Evolutionary conservation across 345 rosid genomes (phyloP).

Genomic region (Citrus reticulata): DNA sequence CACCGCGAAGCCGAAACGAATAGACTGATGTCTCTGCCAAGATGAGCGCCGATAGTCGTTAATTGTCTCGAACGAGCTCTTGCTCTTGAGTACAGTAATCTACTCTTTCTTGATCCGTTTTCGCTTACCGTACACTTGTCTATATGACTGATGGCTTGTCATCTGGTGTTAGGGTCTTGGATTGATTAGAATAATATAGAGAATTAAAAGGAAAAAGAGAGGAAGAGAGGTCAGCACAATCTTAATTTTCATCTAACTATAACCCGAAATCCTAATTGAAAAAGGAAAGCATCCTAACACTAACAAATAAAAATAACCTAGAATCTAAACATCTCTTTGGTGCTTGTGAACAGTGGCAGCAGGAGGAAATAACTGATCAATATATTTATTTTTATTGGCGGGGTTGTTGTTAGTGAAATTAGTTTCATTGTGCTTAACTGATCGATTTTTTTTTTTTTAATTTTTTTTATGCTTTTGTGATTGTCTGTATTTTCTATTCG

Average conservation of each 20-base stretch:
- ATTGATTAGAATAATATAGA: too few relatives aligned
- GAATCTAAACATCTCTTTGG: background rate
- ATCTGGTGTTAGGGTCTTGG: too few relatives aligned
- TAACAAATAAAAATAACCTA: too few relatives aligned
- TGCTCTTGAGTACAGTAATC: background rate
- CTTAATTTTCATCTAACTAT: too few relatives aligned
- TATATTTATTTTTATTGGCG: background rate
- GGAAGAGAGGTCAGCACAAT: too few relatives aligned
- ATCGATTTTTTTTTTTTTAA: too few relatives aligned
- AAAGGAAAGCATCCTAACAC: too few relatives aligned
- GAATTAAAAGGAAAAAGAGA: too few relatives aligned
- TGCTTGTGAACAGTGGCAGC: background rate
- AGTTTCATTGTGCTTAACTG: background rate
- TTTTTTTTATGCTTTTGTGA: background rate
- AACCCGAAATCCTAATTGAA: too few relatives aligned
- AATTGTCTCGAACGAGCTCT: background rate
- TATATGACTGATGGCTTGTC: too few relatives aligned
- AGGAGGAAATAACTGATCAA: background rate
- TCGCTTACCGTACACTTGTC: background rate
- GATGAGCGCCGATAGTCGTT: background rate
- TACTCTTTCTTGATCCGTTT: background rate
- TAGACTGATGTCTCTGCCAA: background rate
- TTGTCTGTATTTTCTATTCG: background rate
- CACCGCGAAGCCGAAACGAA: background rate
- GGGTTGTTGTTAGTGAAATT: background rate